Base-by-base conservation (phyloP, 129 eudicot species). In the Artemisia argyi region DNA sequence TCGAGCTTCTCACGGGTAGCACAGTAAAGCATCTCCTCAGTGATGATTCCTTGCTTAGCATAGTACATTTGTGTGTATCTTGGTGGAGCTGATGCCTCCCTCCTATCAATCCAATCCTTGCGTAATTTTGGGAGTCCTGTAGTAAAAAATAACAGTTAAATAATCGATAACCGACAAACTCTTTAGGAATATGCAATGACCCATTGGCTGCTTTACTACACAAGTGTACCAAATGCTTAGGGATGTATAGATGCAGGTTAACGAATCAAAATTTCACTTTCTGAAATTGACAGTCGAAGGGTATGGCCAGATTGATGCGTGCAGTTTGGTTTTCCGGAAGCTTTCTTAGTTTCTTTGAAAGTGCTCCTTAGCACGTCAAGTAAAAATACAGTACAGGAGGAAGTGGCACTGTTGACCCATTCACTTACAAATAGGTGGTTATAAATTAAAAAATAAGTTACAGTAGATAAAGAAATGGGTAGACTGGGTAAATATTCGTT, bases 1-100 rank as follows among this genome's bases (percentile, higher is more conserved):
- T 95, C 99, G 39, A 95, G 96, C 19, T 86, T 88, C 66, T 95
- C 99, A 4, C 99, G 96, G 59, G 97, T 80, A 50, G 99, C 99
- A 78, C 99, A 95, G 85, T 73, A 95, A 56, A 86, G 69, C 99
- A 95, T 95, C 65, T 95, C 99, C 81, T 95, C 97, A 1, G 99
- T 95, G 18, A 95, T 81, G 47, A 86, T 81, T 26, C 97, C 97
- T 55, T 91, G 85, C 87, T 95, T 95, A 53, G 99, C 99, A 20
- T 83, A 95, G 88, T 68, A 88, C 99, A 95, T 95, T 70, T 95
- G 99, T 11, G 97, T 95, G 86, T 82, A 95, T 68, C 97, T 78
- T 5, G 99, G 99, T 17, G 82, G 83, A 32, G 83, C 86, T 63
- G 80, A 68, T 46, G 88, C 85, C 78, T 86, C 99, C 71, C 99